phyloP scores from a whole-genome alignment of 179 eudicot species.

The Corrigiola litoralis region DNA sequence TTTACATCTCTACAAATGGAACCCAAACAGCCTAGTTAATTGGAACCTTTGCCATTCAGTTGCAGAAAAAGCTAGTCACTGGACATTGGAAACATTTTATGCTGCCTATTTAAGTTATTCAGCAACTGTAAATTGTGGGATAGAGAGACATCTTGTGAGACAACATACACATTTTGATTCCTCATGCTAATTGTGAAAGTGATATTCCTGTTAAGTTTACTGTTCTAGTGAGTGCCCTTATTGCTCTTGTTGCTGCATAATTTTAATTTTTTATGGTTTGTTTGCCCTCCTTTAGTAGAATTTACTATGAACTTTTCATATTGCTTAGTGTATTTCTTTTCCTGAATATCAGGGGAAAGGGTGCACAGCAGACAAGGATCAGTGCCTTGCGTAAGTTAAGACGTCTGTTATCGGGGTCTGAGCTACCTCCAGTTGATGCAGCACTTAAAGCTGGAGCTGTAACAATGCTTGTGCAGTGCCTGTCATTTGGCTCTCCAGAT shows the following conservation, averaged over 20 bases:
- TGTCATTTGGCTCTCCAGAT: slow-evolving; percentile 90
- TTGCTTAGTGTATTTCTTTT: background rate
- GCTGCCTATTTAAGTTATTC: too few relatives aligned
- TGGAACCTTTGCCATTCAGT: background rate
- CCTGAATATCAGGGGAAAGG: slow-evolving; percentile 67
- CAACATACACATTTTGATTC: background rate
- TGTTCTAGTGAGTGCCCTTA: background rate
- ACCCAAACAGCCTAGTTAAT: background rate
- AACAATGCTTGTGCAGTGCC: slow-evolving; percentile 77
- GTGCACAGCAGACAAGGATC: slow-evolving; percentile 69
- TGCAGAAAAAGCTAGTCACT: too few relatives aligned
- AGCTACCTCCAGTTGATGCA: slow-evolving; percentile 91
- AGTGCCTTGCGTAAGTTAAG: slow-evolving; percentile 75
- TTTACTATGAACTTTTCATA: background rate
- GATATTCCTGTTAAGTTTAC: background rate
- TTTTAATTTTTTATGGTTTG: background rate
- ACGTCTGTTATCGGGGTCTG: slow-evolving; percentile 76
- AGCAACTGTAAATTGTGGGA: too few relatives aligned
- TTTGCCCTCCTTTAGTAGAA: background rate
- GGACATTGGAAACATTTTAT: too few relatives aligned
- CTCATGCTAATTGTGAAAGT: background rate
- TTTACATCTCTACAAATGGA: too few relatives aligned
- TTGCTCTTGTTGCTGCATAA: background rate
- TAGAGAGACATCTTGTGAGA: background rate
- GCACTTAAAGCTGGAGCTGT: slow-evolving; percentile 83